A percentile compares a stretch with the other conserved stretches of the same genome.
Evolutionary conservation across 2,329 filamentous ascomycete genomes (phyloP).

Genomic region (Penicillium glabrum): DNA sequence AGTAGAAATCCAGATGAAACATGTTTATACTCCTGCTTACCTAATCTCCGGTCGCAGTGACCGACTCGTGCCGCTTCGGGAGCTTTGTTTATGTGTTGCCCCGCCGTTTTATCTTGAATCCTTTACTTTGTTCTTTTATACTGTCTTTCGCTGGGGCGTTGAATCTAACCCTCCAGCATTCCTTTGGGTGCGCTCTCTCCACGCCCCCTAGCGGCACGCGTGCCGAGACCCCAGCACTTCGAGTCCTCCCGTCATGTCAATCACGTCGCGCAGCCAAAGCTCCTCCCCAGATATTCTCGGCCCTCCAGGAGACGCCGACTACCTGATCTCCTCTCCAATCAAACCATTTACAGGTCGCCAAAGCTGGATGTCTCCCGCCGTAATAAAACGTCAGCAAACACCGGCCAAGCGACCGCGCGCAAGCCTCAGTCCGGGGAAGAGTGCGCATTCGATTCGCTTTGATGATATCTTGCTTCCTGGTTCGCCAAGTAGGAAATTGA

Average conservation of each 20-base stretch:
- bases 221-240: conserved; percentile 17
- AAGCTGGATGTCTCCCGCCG: conserved; percentile 40
- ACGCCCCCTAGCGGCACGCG: conserved; percentile 25
- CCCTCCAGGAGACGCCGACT: conserved; percentile 43
- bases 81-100: conserved; percentile 36
- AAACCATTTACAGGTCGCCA: conserved; percentile 40
- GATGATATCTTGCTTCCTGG: conserved; percentile 44
- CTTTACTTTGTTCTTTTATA: background rate
- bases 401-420: conserved; percentile 35
- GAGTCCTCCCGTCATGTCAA: conserved; percentile 23
- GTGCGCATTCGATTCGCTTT: conserved; percentile 42
- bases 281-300: conserved; percentile 46
- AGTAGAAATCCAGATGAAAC: background rate
- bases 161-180: conserved; percentile 11
- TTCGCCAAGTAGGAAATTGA: conserved; percentile 35
- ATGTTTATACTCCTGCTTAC: background rate
- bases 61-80: conserved; percentile 33
- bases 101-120: conserved; percentile 12
- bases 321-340: conserved; percentile 43
- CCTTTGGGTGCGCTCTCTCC: conserved; percentile 16
- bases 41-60: conserved; percentile 10
- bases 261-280: conserved; percentile 37
- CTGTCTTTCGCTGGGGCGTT: background rate
- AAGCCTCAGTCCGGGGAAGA: conserved; percentile 37
- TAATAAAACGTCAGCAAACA: conserved; percentile 32